Conservation (phyloP, 495 filamentous ascomycete species). For the Penicillium coffeae region DNA sequence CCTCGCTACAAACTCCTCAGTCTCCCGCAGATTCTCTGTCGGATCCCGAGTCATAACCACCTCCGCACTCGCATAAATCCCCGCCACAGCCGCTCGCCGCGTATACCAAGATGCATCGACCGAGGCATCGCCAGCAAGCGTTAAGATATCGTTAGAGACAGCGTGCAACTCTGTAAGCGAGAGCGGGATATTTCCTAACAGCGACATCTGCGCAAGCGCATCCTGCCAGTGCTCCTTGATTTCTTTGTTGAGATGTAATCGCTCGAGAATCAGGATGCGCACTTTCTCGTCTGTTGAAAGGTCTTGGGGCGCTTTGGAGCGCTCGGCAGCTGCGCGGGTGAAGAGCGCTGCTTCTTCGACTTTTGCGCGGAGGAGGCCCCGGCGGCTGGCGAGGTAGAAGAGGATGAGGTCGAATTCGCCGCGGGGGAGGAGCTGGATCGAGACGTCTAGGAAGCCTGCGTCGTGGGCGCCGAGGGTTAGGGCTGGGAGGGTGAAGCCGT, state of each 20-base stretch:
- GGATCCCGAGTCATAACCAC: conserved; percentile 89
- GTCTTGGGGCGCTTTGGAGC: conserved; percentile 1
- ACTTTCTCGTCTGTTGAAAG: conserved; percentile 54
- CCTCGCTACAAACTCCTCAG: conserved; percentile 72
- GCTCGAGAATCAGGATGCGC: conserved; percentile 61
- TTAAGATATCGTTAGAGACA: conserved; percentile 84
- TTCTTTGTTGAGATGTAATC: conserved; percentile 66
- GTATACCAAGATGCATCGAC: conserved; percentile 91
- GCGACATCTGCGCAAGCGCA: conserved; percentile 85
- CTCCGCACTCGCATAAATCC: conserved; percentile 82
- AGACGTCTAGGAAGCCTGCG: conserved; percentile 80
- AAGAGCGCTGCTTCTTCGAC: conserved; percentile 41
- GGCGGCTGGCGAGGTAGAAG: conserved; percentile 72
- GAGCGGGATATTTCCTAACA: conserved; percentile 68
- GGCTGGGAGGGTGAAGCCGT: conserved; percentile 73
- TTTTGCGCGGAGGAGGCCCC: conserved; percentile 49
- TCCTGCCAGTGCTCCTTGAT: conserved; percentile 79
- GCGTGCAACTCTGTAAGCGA: conserved; percentile 73
- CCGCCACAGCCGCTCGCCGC: conserved; percentile 70
- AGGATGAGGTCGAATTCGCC: conserved; percentile 77
- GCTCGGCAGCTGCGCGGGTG: conserved; percentile 4
- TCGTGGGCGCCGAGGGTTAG: conserved; percentile 76
- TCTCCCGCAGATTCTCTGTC: conserved; percentile 62
- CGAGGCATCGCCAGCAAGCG: conserved; percentile 72
- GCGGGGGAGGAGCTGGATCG: conserved; percentile 72